phyloP scores from a whole-genome alignment of 441 rosid genomes.

The Adansonia madagascariensis region DNA sequence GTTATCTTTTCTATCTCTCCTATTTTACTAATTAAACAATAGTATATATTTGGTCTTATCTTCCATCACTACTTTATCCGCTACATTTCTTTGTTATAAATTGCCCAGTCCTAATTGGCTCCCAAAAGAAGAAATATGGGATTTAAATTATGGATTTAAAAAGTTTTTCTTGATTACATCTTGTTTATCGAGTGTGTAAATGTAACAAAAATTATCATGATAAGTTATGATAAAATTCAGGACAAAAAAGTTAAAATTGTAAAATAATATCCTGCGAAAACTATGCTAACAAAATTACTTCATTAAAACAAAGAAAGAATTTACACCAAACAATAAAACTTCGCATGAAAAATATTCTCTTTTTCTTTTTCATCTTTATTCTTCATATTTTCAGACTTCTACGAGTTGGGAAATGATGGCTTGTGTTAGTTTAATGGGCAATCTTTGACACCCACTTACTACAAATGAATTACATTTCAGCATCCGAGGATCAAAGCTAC shows the following conservation, averaged over 20 bases:
- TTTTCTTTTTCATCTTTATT: background rate
- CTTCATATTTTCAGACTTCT: background rate
- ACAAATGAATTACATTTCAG: constrained; percentile 17
- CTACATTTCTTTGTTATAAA: background rate
- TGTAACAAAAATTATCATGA: too few species aligned
- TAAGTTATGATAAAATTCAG: too few species aligned
- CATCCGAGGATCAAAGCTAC: constrained; percentile 17
- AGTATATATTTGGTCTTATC: background rate
- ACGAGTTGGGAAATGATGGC: background rate
- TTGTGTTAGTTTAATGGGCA: background rate
- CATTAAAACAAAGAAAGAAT: background rate
- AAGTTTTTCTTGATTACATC: too few species aligned
- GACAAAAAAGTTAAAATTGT: too few species aligned
- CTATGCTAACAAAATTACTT: too few species aligned
- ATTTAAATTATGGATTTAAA: too few species aligned
- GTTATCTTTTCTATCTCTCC: constrained; percentile 10
- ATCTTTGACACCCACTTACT: background rate
- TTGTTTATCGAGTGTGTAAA: too few species aligned
- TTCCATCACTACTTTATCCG: background rate
- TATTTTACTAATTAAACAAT: background rate
- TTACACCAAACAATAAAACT: background rate
- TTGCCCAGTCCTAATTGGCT: too few species aligned
- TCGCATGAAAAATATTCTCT: background rate
- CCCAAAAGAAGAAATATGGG: too few species aligned
- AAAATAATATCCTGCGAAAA: too few species aligned